A percentile compares a stretch with the other conserved stretches of the same genome.
phyloP scores from a whole-genome alignment of 768 basidiomycete species.

The Asterophora lycoperdoides region DNA sequence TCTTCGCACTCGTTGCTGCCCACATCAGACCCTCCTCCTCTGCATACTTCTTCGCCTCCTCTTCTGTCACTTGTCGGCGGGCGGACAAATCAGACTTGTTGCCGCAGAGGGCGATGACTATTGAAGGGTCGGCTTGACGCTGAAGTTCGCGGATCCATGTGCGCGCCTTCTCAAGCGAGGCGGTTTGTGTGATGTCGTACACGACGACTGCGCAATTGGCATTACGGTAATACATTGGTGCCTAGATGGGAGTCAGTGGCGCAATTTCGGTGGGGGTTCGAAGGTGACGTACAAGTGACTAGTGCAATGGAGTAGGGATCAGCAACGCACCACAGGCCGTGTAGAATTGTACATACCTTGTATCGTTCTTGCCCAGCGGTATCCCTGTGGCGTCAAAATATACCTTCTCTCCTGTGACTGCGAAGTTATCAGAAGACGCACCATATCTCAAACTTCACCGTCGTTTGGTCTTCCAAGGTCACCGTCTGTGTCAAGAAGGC shows the following conservation, averaged over 20 bases:
- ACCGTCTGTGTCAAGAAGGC: conserved; percentile 99
- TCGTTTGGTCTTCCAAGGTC: conserved; percentile 79
- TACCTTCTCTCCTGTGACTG: not conserved
- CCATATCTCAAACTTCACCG: conserved; percentile 99
- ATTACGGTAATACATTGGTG: conserved; percentile 96
- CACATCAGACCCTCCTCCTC: conserved; percentile 92
- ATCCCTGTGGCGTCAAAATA: conserved; percentile 53
- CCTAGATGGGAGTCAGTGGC: conserved; percentile 35
- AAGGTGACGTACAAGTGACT: conserved; percentile 38
- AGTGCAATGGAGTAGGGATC: conserved; percentile 5
- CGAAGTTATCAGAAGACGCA: conserved; percentile 30
- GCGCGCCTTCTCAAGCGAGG: conserved; percentile 92
- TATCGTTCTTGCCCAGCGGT: conserved; percentile 96
- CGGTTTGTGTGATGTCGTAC: conserved; percentile 90
- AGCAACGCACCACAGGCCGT: conserved; percentile 11
- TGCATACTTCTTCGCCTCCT: conserved; percentile 90
- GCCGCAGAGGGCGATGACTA: conserved; percentile 93
- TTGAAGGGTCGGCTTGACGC: conserved; percentile 95
- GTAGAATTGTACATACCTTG: conserved; percentile 49
- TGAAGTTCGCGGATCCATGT: conserved; percentile 96
- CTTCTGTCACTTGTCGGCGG: conserved; percentile 79
- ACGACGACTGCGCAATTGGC: conserved; percentile 93
- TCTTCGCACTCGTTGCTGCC: conserved; percentile 89
- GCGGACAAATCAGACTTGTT: conserved; percentile 90
- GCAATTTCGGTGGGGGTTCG: conserved; percentile 6